These are phyloP conservation scores for Neurospora tetrasperma DNA, from an alignment of 495 filamentous ascomycete species.

Conservation along the genomic window DNA sequence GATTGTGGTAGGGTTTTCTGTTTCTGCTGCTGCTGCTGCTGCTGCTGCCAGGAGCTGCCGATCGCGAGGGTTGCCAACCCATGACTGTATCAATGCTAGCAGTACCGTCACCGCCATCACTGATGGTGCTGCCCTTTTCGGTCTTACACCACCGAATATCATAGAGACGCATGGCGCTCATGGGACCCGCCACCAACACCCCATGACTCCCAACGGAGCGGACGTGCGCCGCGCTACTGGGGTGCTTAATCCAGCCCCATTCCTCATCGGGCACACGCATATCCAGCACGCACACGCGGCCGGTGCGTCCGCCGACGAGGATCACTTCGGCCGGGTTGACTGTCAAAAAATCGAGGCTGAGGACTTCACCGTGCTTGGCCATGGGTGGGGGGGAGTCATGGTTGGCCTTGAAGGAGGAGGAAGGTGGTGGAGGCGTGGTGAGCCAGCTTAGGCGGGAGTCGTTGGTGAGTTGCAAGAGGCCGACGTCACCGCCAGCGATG, in stretches of 20 bases:
- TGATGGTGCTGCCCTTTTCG: neutral
- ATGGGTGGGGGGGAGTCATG: neutral
- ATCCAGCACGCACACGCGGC: constrained; percentile 23
- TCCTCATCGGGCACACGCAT: constrained; percentile 10
- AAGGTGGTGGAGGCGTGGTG: neutral
- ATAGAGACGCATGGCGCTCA: constrained; percentile 26
- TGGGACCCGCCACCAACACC: constrained; percentile 29
- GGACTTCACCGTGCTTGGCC: constrained; percentile 10
- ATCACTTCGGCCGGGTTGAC: constrained; percentile 17
- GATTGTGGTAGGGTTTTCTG: neutral
- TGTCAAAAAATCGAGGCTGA: constrained; percentile 21
- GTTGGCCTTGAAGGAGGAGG: neutral
- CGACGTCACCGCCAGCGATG: constrained; percentile 23
- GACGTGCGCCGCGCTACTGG: constrained; percentile 24
- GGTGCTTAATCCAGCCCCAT: constrained; percentile 20
- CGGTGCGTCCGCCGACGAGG: constrained; percentile 29
- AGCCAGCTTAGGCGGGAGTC: constrained; percentile 6
- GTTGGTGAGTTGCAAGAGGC: constrained; percentile 13
- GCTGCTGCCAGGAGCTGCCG: neutral
- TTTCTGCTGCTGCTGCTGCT: neutral
- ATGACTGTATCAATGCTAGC: neutral
- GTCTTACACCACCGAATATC: constrained; percentile 21
- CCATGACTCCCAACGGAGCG: constrained; percentile 20
- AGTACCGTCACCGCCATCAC: neutral
- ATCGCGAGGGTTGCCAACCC: neutral